phyloP scores from a whole-genome alignment of 1,284 basidiomycete genomes.

The Afroboletus lepidellus region DNA sequence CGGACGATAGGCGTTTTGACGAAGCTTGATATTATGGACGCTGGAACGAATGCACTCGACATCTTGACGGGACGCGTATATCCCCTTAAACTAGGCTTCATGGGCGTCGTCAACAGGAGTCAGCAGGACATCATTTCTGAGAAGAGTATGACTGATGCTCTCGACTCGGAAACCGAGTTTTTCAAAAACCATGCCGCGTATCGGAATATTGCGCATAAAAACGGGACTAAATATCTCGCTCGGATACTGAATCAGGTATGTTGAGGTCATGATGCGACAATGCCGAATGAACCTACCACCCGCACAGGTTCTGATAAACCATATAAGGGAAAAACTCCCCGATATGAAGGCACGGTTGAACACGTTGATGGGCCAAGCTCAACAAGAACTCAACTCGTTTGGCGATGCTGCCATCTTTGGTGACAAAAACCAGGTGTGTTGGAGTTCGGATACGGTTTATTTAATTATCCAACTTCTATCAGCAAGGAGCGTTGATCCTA shows the following conservation, averaged over 20 bases:
- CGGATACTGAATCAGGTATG: conserved; percentile 90
- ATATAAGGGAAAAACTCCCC: conserved; percentile 97
- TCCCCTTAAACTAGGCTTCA: conserved; percentile 96
- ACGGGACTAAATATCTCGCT: conserved; percentile 93
- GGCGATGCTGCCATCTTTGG: conserved; percentile 93
- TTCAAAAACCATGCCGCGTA: conserved; percentile 91
- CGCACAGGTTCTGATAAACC: conserved; percentile 86
- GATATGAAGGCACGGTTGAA: conserved; percentile 99
- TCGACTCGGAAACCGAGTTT: conserved; percentile 88
- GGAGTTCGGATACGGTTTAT: conserved; percentile 6
- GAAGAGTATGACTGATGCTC: conserved; percentile 84
- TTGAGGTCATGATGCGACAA: conserved; percentile 5
- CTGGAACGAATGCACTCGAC: conserved; percentile 95
- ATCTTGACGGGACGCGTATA: conserved; percentile 96
- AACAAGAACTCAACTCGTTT: conserved; percentile 96
- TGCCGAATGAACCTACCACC: not conserved
- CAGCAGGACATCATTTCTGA: conserved; percentile 96
- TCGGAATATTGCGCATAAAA: conserved; percentile 94
- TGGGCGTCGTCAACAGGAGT: conserved; percentile 95
- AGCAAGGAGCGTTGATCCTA: conserved; percentile 85
- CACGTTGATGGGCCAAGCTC: conserved; percentile 98
- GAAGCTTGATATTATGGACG: conserved; percentile 98
- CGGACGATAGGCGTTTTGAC: conserved; percentile 96
- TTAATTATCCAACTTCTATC: conserved; percentile 14
- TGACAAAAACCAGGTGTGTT: conserved; percentile 79